These are phyloP conservation scores for Lasiosphaeria ovina DNA, from an alignment of 495 filamentous ascomycete genomes.

Conservation along the genomic window DNA sequence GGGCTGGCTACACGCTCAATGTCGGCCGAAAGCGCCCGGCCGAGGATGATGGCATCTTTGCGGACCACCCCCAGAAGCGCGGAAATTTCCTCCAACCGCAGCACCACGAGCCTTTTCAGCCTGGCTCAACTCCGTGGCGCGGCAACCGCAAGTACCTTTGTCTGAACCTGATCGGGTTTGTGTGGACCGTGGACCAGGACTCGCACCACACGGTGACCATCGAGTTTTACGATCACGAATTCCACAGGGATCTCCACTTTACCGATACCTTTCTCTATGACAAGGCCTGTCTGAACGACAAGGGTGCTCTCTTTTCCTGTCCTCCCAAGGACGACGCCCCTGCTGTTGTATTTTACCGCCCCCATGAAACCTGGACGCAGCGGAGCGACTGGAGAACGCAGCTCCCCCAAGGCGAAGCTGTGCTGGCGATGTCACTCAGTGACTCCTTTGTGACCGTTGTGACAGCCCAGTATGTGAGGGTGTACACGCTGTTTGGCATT, in stretches of 20 bases:
- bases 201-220: slow-evolving; percentile 93
- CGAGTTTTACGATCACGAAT: slow-evolving; percentile 93
- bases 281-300: slow-evolving; percentile 84
- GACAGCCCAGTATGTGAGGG: slow-evolving; percentile 77
- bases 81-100: slow-evolving; percentile 59
- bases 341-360: slow-evolving; percentile 90
- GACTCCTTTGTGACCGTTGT: slow-evolving; percentile 86
- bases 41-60: slow-evolving; percentile 41
- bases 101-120: slow-evolving; percentile 81
- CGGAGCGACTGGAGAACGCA: slow-evolving; percentile 86
- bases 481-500: slow-evolving; percentile 90
- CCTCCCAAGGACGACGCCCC: slow-evolving; percentile 64
- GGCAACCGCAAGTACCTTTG: slow-evolving; percentile 92
- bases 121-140: slow-evolving; percentile 91
- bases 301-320: slow-evolving; percentile 84
- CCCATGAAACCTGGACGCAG: slow-evolving; percentile 94
- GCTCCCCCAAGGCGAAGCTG: slow-evolving; percentile 75
- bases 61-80: slow-evolving; percentile 41
- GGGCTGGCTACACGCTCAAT: slow-evolving; percentile 82
- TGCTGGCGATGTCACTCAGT: slow-evolving; percentile 85
- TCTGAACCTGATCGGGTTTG: slow-evolving; percentile 86
- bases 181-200: slow-evolving; percentile 97
- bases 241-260: slow-evolving; percentile 92
- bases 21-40: slow-evolving; percentile 64
- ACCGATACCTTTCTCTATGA: slow-evolving; percentile 94